Conservation (phyloP, 2,329 filamentous ascomycete species). For the Neonectria sp. region DNA sequence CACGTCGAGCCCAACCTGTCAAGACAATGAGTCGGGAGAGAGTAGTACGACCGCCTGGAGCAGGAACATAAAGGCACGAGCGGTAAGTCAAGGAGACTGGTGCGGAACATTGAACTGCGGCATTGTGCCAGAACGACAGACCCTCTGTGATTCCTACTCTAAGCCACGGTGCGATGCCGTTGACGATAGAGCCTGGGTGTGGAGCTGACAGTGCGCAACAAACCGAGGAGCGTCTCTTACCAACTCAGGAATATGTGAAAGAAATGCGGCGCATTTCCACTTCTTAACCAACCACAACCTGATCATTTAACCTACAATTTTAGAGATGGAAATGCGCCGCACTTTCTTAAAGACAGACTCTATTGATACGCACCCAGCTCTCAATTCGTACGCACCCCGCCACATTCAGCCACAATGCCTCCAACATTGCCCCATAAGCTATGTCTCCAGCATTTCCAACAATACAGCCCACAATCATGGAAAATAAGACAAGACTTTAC, state of each 20-base stretch:
- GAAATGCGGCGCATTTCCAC: too few relatives aligned
- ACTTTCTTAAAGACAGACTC: too few relatives aligned
- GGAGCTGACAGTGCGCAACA: not conserved
- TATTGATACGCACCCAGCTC: too few relatives aligned
- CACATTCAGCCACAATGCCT: not conserved
- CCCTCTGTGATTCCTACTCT: constrained; percentile 1
- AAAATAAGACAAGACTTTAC: too few relatives aligned
- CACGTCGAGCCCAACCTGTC: not conserved
- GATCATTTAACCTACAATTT: too few relatives aligned
- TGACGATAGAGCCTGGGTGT: not conserved
- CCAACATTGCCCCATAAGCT: not conserved
- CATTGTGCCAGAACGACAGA: not conserved
- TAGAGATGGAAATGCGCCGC: too few relatives aligned
- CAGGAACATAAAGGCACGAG: not conserved
- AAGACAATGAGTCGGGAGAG: constrained; percentile 1
- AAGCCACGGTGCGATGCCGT: not conserved
- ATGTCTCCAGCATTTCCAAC: not conserved
- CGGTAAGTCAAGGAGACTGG: not conserved
- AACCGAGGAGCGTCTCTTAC: constrained; percentile 1
- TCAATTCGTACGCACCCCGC: not conserved
- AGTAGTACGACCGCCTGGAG: constrained; percentile 1
- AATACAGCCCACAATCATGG: not conserved
- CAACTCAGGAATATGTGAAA: too few relatives aligned
- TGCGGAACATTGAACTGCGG: not conserved
- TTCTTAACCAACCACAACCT: too few relatives aligned